phyloP scores from a whole-genome alignment of 1,284 basidiomycete genomes.

The Apiotrichum brassicae region DNA sequence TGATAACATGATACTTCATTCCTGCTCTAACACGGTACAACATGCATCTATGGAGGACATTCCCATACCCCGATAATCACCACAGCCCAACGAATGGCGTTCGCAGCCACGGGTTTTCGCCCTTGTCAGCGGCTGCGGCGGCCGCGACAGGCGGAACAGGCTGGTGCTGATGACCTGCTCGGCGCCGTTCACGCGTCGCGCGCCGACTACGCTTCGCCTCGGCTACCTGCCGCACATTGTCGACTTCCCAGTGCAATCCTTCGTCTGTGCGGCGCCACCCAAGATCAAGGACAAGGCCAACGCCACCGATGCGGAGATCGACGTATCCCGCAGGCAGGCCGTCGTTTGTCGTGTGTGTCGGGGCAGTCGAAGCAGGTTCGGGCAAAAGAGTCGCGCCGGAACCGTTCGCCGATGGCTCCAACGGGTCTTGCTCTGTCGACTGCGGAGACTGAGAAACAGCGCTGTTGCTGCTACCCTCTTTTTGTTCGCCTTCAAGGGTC shows the following conservation, averaged over 20 bases:
- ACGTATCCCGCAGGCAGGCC: constrained; percentile 25
- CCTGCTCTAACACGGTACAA: too few relatives aligned
- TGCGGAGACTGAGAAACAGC: neutral
- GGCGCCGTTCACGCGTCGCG: neutral
- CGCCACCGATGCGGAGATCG: constrained; percentile 29
- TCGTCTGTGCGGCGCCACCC: constrained; percentile 31
- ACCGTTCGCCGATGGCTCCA: neutral
- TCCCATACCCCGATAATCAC: too few relatives aligned
- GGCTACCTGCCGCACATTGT: constrained; percentile 12
- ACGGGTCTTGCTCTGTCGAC: too few relatives aligned
- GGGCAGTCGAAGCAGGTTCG: neutral
- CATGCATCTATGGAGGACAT: too few relatives aligned
- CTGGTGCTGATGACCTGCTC: neutral
- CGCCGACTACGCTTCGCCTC: constrained; percentile 1
- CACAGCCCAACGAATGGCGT: constrained; percentile 10
- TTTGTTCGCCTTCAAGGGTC: neutral
- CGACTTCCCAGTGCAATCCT: constrained; percentile 36
- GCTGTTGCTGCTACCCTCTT: neutral
- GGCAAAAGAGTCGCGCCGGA: neutral
- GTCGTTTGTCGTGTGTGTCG: neutral
- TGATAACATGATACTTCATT: too few relatives aligned
- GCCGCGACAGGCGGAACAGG: neutral
- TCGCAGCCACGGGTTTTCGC: constrained; percentile 2
- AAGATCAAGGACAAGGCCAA: constrained; percentile 37
- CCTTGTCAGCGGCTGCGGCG: neutral